Base-by-base conservation (phyloP, 345 rosid genomes). In the Eutrema japonicum region DNA sequence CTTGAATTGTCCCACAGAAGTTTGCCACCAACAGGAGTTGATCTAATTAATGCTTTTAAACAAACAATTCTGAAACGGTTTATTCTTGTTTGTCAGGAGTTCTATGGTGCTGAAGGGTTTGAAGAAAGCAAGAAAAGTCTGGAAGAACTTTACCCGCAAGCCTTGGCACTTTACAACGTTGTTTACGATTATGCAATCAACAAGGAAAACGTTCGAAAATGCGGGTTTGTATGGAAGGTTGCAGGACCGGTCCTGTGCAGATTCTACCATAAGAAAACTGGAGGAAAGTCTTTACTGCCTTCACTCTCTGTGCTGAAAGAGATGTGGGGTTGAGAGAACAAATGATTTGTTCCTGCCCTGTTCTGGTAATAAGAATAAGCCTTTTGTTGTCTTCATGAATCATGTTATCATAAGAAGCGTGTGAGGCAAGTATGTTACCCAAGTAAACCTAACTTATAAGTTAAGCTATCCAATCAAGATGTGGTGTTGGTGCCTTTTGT, bases 171-270 rank as follows among this genome's bases (percentile, higher is more conserved):
- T 11, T 91, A 91, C 35, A 62, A 86, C 41, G 30, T 79, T 3
- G 65, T 49, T 10, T 91, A 86, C 0, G 81, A 82, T 12, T 27
- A 81, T 59, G 97, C 97, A 1, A 63, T n/a, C 26, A 3, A 2
- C 1, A 0, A 0, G 3, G 5, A 64, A 2, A 22, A 18, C 2
- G 48, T 51, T 27, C 18, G 58, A 7, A 11, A 8, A 1, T 65
- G 58, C 10, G 30, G 59, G 3, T 89, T 93, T 70, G 96, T 87
- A 10, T 91, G 98, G 98, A 91, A 58, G 57, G 82, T 84, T 30
- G 94, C 96, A 18, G 94, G 97, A 14, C 62, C 86, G 16, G 87
- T 88, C 2, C 77, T 92, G 1, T 88, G 86, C 76, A 54, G 27
- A 42, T 40, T 81, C 1, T 79, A 84, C 68, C 62, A 58, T 3